Percentiles rank a stretch among this genome's conserved stretches.
phyloP scores from a whole-genome alignment of 352 stramenopile species.

The Poterioochromonas sp. region DNA sequence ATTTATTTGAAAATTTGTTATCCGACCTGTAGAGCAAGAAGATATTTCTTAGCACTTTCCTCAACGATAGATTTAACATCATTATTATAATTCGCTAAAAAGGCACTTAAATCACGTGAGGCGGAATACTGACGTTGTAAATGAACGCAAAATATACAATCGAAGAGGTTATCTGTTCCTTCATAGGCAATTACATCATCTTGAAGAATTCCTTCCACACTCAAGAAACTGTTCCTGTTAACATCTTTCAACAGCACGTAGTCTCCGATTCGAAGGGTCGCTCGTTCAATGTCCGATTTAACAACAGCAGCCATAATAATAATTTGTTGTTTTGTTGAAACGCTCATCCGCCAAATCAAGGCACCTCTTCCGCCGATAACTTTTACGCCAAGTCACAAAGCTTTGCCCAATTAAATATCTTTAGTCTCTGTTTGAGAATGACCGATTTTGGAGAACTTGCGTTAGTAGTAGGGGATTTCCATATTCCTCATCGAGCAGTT shows the following conservation, averaged over 20 bases:
- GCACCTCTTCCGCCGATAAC: too few relatives aligned
- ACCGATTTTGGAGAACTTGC: conserved; percentile 79
- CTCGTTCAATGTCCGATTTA: too few relatives aligned
- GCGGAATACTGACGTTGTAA: conserved; percentile 34
- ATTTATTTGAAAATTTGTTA: too few relatives aligned
- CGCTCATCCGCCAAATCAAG: too few relatives aligned
- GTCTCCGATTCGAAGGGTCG: conserved; percentile 31
- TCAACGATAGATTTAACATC: conserved; percentile 8
- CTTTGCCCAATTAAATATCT: too few relatives aligned
- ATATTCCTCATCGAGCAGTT: conserved; percentile 84
- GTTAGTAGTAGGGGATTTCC: conserved; percentile 88
- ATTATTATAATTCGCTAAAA: conserved; percentile 13
- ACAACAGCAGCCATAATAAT: too few relatives aligned
- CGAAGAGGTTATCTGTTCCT: background rate
- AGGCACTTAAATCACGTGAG: conserved; percentile 1
- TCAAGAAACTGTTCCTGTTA: background rate
- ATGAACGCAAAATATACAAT: conserved; percentile 31
- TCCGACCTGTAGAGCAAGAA: conserved; percentile 21
- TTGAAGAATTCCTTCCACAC: conserved; percentile 30
- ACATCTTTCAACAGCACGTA: conserved; percentile 16
- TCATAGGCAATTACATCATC: conserved; percentile 21
- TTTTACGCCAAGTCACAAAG: too few relatives aligned
- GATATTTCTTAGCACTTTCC: conserved; percentile 10
- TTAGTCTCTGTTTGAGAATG: background rate
- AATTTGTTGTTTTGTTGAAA: too few relatives aligned